phyloP scores from a whole-genome alignment of 2,329 filamentous ascomycete species.

The Tolypocladium album region DNA sequence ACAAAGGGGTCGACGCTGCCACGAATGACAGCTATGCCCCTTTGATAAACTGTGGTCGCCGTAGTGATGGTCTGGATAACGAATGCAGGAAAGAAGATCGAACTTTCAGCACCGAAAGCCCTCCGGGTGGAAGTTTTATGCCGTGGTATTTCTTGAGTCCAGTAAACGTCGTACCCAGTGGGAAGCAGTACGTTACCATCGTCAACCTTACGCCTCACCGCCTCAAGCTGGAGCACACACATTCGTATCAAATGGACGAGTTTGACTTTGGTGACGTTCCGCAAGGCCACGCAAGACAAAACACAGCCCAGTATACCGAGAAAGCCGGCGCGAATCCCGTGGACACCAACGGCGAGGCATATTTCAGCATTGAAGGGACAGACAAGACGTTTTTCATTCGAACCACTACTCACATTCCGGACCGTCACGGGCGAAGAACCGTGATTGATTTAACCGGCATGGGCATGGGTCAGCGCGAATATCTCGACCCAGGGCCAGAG shows the following conservation, averaged over 20 bases:
- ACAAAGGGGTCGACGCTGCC: neutral
- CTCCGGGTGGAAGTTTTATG: neutral
- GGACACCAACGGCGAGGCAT: constrained; percentile 20
- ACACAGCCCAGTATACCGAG: constrained; percentile 13
- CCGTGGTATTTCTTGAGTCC: neutral
- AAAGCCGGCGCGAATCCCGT: constrained; percentile 3
- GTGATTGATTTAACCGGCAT: constrained; percentile 19
- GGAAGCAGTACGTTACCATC: constrained; percentile 16
- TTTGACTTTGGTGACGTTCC: constrained; percentile 22
- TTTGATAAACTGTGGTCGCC: constrained; percentile 14
- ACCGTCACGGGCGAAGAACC: constrained; percentile 13
- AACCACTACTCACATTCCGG: constrained; percentile 17
- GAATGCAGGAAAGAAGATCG: neutral
- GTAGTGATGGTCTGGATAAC: neutral
- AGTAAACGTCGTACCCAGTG: neutral
- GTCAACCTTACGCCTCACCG: constrained; percentile 23
- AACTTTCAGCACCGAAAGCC: neutral
- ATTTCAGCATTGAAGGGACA: constrained; percentile 18
- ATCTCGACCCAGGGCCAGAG: constrained; percentile 17
- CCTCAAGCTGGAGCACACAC: constrained; percentile 12
- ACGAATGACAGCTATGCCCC: constrained; percentile 23
- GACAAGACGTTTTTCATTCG: constrained; percentile 18
- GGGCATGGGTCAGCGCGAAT: constrained; percentile 21
- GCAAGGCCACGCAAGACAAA: constrained; percentile 19
- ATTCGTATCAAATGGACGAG: constrained; percentile 19